Conservation (phyloP, 2,329 filamentous ascomycete genomes). For the Penicillium hordei region DNA sequence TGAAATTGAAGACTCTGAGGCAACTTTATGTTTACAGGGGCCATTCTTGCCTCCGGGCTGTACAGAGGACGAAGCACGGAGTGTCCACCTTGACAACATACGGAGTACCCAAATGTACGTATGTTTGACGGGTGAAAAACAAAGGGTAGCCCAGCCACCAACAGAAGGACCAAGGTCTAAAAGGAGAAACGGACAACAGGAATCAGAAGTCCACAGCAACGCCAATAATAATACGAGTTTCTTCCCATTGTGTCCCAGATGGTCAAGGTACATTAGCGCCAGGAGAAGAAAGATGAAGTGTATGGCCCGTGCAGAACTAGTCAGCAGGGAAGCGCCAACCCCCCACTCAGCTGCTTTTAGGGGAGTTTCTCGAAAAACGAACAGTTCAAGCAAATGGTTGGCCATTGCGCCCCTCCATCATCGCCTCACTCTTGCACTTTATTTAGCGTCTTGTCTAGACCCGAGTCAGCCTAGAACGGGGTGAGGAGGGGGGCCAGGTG, state of each 20-base stretch:
- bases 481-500: not conserved
- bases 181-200: not conserved
- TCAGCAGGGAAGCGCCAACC: slow-evolving; percentile 6
- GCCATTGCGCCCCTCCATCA: slow-evolving; percentile 13
- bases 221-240: not conserved
- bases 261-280: slow-evolving; percentile 11
- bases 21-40: slow-evolving; percentile 2
- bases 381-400: slow-evolving; percentile 12
- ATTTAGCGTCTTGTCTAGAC: slow-evolving; percentile 7
- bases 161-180: not conserved
- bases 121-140: not conserved
- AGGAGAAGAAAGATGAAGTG: slow-evolving; percentile 13
- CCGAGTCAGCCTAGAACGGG: slow-evolving; percentile 4
- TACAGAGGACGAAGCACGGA: not conserved
- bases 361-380: slow-evolving; percentile 7
- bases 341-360: not conserved
- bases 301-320: slow-evolving; percentile 11
- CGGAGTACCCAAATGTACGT: too few species aligned
- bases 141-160: slow-evolving; percentile 2
- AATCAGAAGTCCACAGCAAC: not conserved
- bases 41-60: not conserved
- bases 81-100: too few species aligned
- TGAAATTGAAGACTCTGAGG: slow-evolving; percentile 5
- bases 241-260: not conserved
- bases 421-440: slow-evolving; percentile 8